Base-by-base conservation (phyloP, 257 asterid species). In the Paraleonurus japonicus region DNA sequence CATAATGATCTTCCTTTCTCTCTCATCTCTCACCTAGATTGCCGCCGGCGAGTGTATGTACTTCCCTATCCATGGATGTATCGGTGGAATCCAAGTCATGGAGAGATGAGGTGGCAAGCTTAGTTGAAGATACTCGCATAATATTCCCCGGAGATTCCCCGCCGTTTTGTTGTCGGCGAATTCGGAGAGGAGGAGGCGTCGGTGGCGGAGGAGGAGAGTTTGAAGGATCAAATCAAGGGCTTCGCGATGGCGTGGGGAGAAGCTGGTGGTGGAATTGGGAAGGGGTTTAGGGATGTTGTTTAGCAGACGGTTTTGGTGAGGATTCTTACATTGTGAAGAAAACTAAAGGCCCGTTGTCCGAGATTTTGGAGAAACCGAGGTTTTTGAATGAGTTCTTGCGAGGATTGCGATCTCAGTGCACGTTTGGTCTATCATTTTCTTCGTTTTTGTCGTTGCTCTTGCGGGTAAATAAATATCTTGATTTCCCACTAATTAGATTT, bases 201-300 rank as follows among this genome's bases (percentile, higher is more conserved):
- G 80, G 78, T 19, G 27, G 79, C 10, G 70, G 90, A 68, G 58
- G 27, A 74, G 26, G 98, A 92, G 88, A 88, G 88, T 33, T 78
- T 90, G 72, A 84, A 82, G 88, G 96, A 92, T 66, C 98, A 92
- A 79, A 80, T 92, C 51, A 80, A 85, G 69, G 98, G 96, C 37
- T 92, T 92, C 74, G 97, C 83, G 4, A 65, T 67, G 78, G 98
- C 98, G 61, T 90, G 98, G 98, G 95, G 86, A 0, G 97, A 92
- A 68, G n/a, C 70, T 92, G 89, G 79, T 75, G 72, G 33, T 86
- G 67, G 98, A 87, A 47, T 78, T 92, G 22, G 89, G 91, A 73
- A 81, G 82, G 98, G 96, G 54, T 88, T 85, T 51, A 87, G 85
- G 64, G 98, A 88, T 35, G 97, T 90, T 0, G 85, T 85, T 85